phyloP scores from a whole-genome alignment of 768 basidiomycete species.

The Amanita muscaria region DNA sequence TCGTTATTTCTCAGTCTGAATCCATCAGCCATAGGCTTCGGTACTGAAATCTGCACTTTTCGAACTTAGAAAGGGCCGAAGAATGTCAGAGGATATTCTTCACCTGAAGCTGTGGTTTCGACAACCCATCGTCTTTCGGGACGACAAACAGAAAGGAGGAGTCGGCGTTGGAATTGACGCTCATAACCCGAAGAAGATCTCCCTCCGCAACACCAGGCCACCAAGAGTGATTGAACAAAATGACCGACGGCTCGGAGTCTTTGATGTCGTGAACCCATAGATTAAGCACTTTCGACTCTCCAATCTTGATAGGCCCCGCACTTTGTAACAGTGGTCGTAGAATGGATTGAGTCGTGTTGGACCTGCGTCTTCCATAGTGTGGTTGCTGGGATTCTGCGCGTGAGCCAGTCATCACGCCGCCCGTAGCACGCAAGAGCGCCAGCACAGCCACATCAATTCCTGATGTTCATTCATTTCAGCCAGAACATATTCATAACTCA shows the following conservation, averaged over 20 bases:
- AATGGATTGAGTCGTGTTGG: slow-evolving; percentile 67
- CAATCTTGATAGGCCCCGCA: slow-evolving; percentile 42
- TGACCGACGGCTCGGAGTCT: slow-evolving; percentile 43
- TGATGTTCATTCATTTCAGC: too few species aligned
- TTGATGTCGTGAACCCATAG: slow-evolving; percentile 70
- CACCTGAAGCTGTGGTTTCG: slow-evolving; percentile 63
- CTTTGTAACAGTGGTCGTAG: slow-evolving; percentile 35
- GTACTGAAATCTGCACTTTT: slow-evolving; percentile 59
- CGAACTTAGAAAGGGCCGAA: background rate
- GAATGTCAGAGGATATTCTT: slow-evolving; percentile 5
- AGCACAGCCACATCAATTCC: slow-evolving; percentile 5
- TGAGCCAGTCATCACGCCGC: slow-evolving; percentile 40
- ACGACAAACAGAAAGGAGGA: slow-evolving; percentile 56
- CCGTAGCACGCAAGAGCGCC: background rate
- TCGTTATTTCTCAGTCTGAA: slow-evolving; percentile 65
- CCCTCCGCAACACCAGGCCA: slow-evolving; percentile 78
- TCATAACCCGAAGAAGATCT: slow-evolving; percentile 54
- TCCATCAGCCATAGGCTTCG: slow-evolving; percentile 60
- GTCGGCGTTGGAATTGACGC: slow-evolving; percentile 28
- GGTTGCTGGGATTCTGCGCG: slow-evolving; percentile 57
- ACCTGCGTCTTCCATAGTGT: slow-evolving; percentile 52
- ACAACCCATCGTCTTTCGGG: slow-evolving; percentile 49
- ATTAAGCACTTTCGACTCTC: slow-evolving; percentile 55
- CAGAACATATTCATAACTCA: too few species aligned
- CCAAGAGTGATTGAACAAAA: slow-evolving; percentile 62